A percentile compares a stretch with the other conserved stretches of the same genome.
Conservation (phyloP, 2,329 filamentous ascomycete genomes). For the Phoma herbarum region DNA sequence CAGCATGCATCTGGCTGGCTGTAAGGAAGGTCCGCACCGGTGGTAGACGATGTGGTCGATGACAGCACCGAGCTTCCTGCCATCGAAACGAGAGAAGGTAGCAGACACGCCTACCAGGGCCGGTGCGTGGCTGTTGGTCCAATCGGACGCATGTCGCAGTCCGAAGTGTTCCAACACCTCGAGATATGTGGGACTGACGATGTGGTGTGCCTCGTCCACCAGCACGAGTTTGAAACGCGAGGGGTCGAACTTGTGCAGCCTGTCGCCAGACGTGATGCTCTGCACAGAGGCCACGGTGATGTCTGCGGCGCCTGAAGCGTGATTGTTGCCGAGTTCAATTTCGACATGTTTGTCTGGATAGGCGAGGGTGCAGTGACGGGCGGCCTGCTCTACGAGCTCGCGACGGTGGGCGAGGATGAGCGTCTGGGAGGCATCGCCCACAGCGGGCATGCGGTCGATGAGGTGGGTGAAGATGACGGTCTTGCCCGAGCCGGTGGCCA, state of each 20-base stretch:
- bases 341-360: conserved; percentile 86
- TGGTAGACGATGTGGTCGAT: conserved; percentile 98
- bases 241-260: conserved; percentile 85
- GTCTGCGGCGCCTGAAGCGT: conserved; percentile 82
- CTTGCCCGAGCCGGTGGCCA: conserved; percentile 90
- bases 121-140: conserved; percentile 38
- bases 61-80: conserved; percentile 79
- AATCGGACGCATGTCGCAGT: conserved; percentile 62
- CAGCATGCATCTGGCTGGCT: conserved; percentile 1
- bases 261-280: conserved; percentile 78
- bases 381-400: conserved; percentile 94
- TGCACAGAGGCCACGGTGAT: conserved; percentile 93
- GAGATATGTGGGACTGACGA: conserved; percentile 84
- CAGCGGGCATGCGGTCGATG: conserved; percentile 76
- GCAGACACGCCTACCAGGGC: conserved; percentile 91
- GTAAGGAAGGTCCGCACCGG: conserved; percentile 57
- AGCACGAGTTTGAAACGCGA: conserved; percentile 84
- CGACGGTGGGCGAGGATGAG: conserved; percentile 91
- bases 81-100: conserved; percentile 80
- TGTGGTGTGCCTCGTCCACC: conserved; percentile 97
- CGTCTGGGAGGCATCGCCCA: conserved; percentile 72
- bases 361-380: conserved; percentile 78
- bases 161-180: conserved; percentile 80
- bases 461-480: conserved; percentile 97
- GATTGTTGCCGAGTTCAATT: conserved; percentile 85